Conservation (phyloP, 441 rosid species). For the Populus hybrid region DNA sequence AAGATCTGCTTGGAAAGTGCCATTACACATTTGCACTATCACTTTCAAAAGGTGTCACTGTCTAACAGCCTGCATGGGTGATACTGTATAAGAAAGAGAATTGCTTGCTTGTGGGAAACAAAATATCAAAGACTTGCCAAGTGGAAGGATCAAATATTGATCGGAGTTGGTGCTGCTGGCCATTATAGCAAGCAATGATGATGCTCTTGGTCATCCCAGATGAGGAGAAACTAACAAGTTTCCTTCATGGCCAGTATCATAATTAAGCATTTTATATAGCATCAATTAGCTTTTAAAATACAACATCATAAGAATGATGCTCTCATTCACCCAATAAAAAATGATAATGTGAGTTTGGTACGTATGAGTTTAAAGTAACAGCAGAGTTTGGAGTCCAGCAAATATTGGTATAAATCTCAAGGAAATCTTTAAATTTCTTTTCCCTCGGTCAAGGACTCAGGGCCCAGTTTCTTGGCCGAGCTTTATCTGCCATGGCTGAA, state of each 20-base stretch:
- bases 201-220: no score
- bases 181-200: no score
- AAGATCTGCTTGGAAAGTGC: neutral
- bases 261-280: neutral
- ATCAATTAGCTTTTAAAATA: neutral
- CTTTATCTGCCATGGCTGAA: no score
- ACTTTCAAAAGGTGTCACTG: slow-evolving; percentile 7
- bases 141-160: neutral
- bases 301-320: neutral
- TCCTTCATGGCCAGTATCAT: neutral
- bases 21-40: slow-evolving; percentile 8
- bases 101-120: neutral
- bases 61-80: neutral
- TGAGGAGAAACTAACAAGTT: neutral
- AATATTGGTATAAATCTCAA: no score
- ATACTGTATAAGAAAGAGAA: neutral
- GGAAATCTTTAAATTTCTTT: neutral
- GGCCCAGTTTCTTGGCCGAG: no score
- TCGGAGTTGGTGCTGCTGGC: no score
- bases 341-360: neutral
- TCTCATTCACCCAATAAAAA: neutral
- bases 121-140: neutral
- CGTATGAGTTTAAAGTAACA: no score
- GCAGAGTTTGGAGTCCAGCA: neutral
- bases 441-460: neutral